phyloP scores from a whole-genome alignment of 306 rosid species.

The Astragalus glycyphyllos region DNA sequence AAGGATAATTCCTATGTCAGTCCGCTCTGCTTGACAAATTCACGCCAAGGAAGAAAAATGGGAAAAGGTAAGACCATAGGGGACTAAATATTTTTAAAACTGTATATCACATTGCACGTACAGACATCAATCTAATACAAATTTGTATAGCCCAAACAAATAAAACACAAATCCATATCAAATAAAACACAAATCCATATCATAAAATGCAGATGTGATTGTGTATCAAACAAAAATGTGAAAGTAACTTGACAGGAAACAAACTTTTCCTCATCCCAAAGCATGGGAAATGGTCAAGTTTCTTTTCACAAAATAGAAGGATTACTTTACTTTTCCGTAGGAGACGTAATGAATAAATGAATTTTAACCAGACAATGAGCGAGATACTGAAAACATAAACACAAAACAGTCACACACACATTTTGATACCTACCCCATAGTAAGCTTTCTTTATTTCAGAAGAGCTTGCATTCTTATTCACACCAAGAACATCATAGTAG shows the following conservation, averaged over 20 bases:
- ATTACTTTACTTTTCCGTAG: background rate
- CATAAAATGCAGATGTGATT: slow-evolving; percentile 13
- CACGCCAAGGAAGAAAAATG: slow-evolving; percentile 27
- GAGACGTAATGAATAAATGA: background rate
- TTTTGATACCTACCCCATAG: slow-evolving; percentile 70
- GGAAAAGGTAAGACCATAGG: background rate
- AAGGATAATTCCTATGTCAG: slow-evolving; percentile 18
- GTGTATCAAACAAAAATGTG: slow-evolving; percentile 1
- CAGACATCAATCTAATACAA: slow-evolving; percentile 1
- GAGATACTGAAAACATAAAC: background rate
- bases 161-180: slow-evolving; percentile 15
- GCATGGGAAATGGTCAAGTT: background rate
- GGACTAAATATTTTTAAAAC: slow-evolving; percentile 1
- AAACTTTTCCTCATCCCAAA: background rate
- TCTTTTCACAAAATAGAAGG: background rate
- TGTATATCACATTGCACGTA: background rate
- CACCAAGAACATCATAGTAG: slow-evolving; percentile 90
- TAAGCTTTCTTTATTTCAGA: slow-evolving; percentile 96
- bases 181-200: slow-evolving; percentile 17
- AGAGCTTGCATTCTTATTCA: slow-evolving; percentile 81
- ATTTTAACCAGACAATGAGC: slow-evolving; percentile 27
- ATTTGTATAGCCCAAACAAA: background rate
- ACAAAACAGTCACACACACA: background rate
- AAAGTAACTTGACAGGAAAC: slow-evolving; percentile 1
- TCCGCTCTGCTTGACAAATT: slow-evolving; percentile 26